These are phyloP conservation scores for Bipolaris oryzae DNA, from an alignment of 2,329 filamentous ascomycete species.

Conservation along the genomic window DNA sequence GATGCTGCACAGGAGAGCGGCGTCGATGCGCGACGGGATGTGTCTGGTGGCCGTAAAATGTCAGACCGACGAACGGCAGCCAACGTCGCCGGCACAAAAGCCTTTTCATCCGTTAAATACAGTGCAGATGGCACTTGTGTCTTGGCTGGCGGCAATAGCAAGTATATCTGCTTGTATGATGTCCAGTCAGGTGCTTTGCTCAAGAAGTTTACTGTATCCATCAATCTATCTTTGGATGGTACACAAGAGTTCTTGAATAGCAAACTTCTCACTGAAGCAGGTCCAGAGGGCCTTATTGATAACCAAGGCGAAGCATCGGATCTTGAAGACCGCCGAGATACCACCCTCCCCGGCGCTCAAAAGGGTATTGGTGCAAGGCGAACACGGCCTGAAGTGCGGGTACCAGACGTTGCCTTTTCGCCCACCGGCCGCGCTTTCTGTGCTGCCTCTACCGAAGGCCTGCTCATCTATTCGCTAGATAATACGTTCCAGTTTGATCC, in stretches of 20 bases:
- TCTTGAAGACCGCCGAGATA: conserved; percentile 81
- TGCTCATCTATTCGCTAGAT: conserved; percentile 92
- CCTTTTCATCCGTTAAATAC: conserved; percentile 85
- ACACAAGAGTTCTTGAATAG: conserved; percentile 98
- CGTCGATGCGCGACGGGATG: conserved; percentile 87
- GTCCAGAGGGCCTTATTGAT: conserved; percentile 82
- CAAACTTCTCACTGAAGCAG: conserved; percentile 86
- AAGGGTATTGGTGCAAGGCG: conserved; percentile 85
- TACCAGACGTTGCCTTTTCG: conserved; percentile 83
- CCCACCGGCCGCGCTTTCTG: conserved; percentile 91
- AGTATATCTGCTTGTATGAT: conserved; percentile 98
- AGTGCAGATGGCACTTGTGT: conserved; percentile 91
- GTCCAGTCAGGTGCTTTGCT: conserved; percentile 87
- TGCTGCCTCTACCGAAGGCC: conserved; percentile 90
- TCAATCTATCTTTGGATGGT: conserved; percentile 92
- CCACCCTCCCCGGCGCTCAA: conserved; percentile 80
- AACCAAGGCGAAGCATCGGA: conserved; percentile 88
- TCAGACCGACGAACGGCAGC: conserved; percentile 89
- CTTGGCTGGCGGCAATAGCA: conserved; percentile 92
- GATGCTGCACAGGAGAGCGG: conserved; percentile 86
- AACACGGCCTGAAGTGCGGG: conserved; percentile 79
- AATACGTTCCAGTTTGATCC: conserved; percentile 86
- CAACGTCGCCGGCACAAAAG: conserved; percentile 87
- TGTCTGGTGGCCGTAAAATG: conserved; percentile 88
- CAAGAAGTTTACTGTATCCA: conserved; percentile 93